These are phyloP conservation scores for Nitzschia inconspicua DNA, from an alignment of 108 stramenopile genomes.

Conservation along the genomic window DNA sequence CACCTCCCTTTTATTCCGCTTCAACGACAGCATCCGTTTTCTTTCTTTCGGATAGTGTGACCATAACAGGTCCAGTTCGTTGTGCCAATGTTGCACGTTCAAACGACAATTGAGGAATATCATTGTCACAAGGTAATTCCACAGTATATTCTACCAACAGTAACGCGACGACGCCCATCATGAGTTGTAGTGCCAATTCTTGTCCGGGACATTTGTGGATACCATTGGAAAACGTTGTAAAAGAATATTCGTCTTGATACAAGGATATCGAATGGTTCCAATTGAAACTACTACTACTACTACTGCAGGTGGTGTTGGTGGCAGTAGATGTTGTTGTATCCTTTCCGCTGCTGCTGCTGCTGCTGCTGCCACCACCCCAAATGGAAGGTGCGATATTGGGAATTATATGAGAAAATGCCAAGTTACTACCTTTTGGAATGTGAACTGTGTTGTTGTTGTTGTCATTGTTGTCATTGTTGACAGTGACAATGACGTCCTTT, in stretches of 20 bases:
- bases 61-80: conserved; percentile 40
- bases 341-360: neutral
- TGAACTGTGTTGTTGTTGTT: neutral
- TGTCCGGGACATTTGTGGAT: conserved; percentile 58
- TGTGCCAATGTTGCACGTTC: conserved; percentile 68
- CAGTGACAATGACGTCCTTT: conserved; percentile 8
- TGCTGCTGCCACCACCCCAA: conserved; percentile 29
- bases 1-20: neutral
- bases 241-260: conserved; percentile 30
- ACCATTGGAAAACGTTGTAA: conserved; percentile 52
- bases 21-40: no score
- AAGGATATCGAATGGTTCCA: neutral
- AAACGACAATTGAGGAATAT: conserved; percentile 33
- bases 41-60: neutral
- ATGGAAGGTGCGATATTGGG: conserved; percentile 9
- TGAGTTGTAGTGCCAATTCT: conserved; percentile 29
- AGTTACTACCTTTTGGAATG: conserved; percentile 34
- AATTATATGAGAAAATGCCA: conserved; percentile 40
- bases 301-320: no score
- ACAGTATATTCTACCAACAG: conserved; percentile 30
- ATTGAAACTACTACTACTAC: no score
- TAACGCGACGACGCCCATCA: conserved; percentile 31
- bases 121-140: conserved; percentile 11
- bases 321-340: neutral
- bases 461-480: neutral